A percentile compares a stretch with the other conserved stretches of the same genome.
Conservation (phyloP, 345 rosid species). For the Punica granatum region DNA sequence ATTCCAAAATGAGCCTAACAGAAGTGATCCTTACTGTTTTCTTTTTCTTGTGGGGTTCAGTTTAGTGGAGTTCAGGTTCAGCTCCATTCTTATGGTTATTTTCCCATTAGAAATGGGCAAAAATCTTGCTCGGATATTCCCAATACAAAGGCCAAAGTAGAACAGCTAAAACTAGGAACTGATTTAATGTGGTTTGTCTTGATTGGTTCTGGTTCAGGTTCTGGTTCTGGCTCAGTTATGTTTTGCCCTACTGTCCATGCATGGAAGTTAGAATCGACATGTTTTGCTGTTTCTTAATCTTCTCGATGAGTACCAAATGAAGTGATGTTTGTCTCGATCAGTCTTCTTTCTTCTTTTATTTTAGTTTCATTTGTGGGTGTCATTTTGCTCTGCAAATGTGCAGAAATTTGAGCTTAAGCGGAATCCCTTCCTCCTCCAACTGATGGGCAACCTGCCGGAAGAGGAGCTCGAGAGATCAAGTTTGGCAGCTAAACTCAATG, state of each 20-base stretch:
- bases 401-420: conserved; percentile 96
- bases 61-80: neutral
- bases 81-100: neutral
- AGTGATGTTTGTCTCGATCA: neutral
- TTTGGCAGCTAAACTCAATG: conserved; percentile 64
- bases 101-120: neutral
- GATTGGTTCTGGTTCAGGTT: neutral
- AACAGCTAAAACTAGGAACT: neutral
- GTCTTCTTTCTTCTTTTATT: neutral
- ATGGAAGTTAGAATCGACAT: neutral
- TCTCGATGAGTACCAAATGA: neutral
- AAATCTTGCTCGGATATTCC: neutral
- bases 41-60: neutral
- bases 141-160: neutral
- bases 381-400: conserved; percentile 7
- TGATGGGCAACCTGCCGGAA: conserved; percentile 72
- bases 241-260: neutral
- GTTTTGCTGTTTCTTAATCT: neutral
- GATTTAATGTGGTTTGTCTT: neutral
- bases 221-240: neutral
- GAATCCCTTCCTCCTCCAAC: conserved; percentile 63
- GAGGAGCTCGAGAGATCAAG: conserved; percentile 78
- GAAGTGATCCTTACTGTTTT: neutral
- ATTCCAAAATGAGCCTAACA: neutral
- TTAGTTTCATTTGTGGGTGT: neutral